Base-by-base conservation (phyloP, 371 early-diverging fungal genomes). In the Paraphysoderma sedebokerense region DNA sequence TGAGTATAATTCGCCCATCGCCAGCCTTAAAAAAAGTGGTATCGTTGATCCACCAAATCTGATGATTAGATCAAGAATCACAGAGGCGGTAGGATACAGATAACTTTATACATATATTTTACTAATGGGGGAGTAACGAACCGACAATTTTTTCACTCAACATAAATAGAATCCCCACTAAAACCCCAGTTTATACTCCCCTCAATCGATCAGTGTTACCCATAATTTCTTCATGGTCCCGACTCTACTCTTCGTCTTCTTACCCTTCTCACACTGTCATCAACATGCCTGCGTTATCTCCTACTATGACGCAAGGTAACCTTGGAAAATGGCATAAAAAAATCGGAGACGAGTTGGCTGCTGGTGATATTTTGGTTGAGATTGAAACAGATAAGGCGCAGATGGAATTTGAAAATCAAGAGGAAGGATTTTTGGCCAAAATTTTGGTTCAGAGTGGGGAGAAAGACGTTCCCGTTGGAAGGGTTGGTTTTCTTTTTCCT, bases 371-470 rank as follows among this genome's bases (percentile, higher is more conserved):
- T 34, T 67, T 98, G 41, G 90, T 90, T 37, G 96, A 93, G 67
- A 88, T 98, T 49, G 98, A 98, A 68, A 98, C 98, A 26, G 96
- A 98, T 70, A 98, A 98, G 79, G 98, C 98, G 39, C 91, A 90
- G 68, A 96, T 98, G 93, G 98, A 98, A 63, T 91, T 95, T 65
- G 98, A 98, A 68, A 92, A 85, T 70, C 95, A 96, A 68, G 98
- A 98, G 54, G 92, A 93, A 57, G 98, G 98, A 35, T 93, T 68
- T 58, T 56, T 98, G 32, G 98, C 95, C 58, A 87, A 92, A 77
- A 75, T 92, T 60, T 68, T 98, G 53, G 66, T 87, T 24, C 79
- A 82, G 6, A 60, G 68, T 44, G 89, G 89, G 29, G 61, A 80
- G 49, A 92, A 95, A 77, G 92, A 92, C 56, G 72, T 82, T 37